These are phyloP conservation scores for Misopates orontium DNA, from an alignment of 257 asterid species.

Conservation along the genomic window DNA sequence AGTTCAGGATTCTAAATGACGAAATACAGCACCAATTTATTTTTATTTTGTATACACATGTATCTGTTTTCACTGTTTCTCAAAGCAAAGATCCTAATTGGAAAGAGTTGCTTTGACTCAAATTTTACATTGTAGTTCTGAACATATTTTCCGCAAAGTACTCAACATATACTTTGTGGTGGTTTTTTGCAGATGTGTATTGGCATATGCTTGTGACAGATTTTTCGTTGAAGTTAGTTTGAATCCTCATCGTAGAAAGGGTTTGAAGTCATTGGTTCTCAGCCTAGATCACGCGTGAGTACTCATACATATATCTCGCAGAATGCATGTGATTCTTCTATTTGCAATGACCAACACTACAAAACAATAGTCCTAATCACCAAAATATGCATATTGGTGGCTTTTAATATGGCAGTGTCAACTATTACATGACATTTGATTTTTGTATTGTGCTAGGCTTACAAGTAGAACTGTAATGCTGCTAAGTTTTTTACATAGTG, in stretches of 20 bases:
- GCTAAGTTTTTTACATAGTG: too few relatives aligned
- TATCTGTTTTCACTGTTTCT: constrained; percentile 1
- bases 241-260: constrained; percentile 85
- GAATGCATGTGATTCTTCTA: too few relatives aligned
- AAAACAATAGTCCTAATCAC: too few relatives aligned
- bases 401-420: too few relatives aligned
- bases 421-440: too few relatives aligned
- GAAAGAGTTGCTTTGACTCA: neutral
- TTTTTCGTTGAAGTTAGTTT: constrained; percentile 66
- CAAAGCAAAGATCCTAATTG: constrained; percentile 5
- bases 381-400: too few relatives aligned
- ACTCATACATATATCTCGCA: neutral
- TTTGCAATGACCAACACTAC: too few relatives aligned
- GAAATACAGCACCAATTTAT: neutral
- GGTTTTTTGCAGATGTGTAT: constrained; percentile 69
- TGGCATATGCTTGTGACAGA: constrained; percentile 85
- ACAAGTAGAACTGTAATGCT: too few relatives aligned
- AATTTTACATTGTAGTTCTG: neutral
- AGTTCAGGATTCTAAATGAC: neutral
- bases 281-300: constrained; percentile 96
- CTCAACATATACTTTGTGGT: neutral
- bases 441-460: too few relatives aligned
- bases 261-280: constrained; percentile 56
- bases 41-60: neutral
- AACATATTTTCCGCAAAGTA: constrained; percentile 2